Conservation (phyloP, 2,329 filamentous ascomycete species). For the Leptographium lundbergii region DNA sequence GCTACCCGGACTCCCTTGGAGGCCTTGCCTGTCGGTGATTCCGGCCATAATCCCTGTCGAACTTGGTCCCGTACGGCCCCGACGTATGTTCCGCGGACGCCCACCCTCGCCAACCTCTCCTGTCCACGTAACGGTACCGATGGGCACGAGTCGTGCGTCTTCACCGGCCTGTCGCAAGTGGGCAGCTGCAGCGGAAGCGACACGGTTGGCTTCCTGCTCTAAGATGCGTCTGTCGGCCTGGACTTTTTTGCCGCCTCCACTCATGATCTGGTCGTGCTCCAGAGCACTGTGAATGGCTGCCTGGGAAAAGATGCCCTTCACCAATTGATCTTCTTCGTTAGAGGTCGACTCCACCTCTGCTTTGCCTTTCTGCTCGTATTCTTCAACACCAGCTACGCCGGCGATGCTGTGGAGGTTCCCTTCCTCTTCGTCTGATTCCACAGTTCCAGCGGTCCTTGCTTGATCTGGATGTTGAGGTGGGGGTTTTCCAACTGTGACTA, state of each 20-base stretch:
- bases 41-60: conserved; percentile 43
- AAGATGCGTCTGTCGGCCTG: conserved; percentile 68
- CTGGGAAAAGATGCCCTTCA: conserved; percentile 79
- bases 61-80: conserved; percentile 32
- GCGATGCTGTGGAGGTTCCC: conserved; percentile 25
- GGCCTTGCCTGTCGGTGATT: conserved; percentile 43
- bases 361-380: conserved; percentile 33
- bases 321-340: conserved; percentile 59
- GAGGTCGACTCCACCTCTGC: conserved; percentile 19
- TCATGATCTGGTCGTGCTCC: conserved; percentile 86
- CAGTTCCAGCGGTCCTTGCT: neutral
- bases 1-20: conserved; percentile 20
- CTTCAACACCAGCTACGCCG: conserved; percentile 52
- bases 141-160: conserved; percentile 57
- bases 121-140: conserved; percentile 89
- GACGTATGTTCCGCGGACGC: conserved; percentile 40
- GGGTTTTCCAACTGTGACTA: neutral
- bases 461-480: neutral
- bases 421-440: conserved; percentile 3
- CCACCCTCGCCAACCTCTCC: conserved; percentile 71
- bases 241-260: conserved; percentile 57
- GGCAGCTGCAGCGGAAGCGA: conserved; percentile 65
- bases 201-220: conserved; percentile 65
- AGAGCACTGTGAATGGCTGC: conserved; percentile 82
- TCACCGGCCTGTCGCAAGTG: conserved; percentile 63